These are phyloP conservation scores for Daldinia concentrica DNA, from an alignment of 495 filamentous ascomycete genomes.

Conservation along the genomic window DNA sequence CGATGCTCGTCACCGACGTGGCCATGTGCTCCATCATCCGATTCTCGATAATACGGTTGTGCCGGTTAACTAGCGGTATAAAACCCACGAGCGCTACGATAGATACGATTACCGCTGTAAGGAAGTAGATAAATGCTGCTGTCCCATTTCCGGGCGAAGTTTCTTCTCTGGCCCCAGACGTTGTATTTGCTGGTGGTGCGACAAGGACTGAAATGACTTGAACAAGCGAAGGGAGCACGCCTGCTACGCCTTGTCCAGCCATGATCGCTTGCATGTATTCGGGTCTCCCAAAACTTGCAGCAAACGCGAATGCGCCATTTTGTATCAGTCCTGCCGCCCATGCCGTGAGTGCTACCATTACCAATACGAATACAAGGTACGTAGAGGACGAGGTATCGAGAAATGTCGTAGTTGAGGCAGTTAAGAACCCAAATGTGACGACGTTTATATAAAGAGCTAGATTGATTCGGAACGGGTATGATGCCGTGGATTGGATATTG, in stretches of 20 bases:
- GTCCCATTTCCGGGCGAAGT: conserved; percentile 53
- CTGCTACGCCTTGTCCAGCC: conserved; percentile 91
- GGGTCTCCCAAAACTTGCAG: conserved; percentile 79
- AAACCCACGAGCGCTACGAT: conserved; percentile 68
- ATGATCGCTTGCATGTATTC: conserved; percentile 97
- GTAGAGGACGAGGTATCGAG: conserved; percentile 63
- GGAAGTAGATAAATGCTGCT: conserved; percentile 89
- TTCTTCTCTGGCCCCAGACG: conserved; percentile 12
- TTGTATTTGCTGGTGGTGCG: conserved; percentile 57
- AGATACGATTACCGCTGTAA: conserved; percentile 76
- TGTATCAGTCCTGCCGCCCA: conserved; percentile 85
- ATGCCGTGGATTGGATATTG: conserved; percentile 78
- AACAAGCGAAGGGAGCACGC: conserved; percentile 87
- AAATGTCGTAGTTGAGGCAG: conserved; percentile 78
- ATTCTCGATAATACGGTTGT: conserved; percentile 53
- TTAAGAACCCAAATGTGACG: conserved; percentile 74
- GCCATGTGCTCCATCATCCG: conserved; percentile 52
- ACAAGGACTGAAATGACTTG: conserved; percentile 85
- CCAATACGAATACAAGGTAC: conserved; percentile 85
- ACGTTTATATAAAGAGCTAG: conserved; percentile 77
- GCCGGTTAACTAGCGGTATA: conserved; percentile 57
- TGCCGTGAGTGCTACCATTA: conserved; percentile 81
- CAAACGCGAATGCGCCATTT: conserved; percentile 94
- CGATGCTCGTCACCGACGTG: conserved; percentile 54
- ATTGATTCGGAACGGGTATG: conserved; percentile 85